Evolutionary conservation across 768 basidiomycete species (phyloP).

Genomic region (Termitomyces sp.): DNA sequence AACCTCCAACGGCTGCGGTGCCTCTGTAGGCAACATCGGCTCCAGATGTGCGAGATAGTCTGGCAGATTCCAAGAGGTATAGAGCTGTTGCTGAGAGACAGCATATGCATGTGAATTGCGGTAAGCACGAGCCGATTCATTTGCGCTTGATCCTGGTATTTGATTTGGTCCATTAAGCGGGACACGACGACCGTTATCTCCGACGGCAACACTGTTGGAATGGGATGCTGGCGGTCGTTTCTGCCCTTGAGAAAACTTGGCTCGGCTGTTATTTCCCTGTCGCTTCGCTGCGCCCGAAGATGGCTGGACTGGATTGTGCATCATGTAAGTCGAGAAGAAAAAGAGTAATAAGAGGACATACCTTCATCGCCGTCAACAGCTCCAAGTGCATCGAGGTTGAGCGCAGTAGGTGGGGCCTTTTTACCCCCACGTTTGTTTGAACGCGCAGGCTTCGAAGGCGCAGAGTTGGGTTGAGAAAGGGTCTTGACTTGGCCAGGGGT

Average conservation of each 20-base stretch:
- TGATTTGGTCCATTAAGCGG: slow-evolving; percentile 35
- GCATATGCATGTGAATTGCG: slow-evolving; percentile 77
- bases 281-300: slow-evolving; percentile 24
- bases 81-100: slow-evolving; percentile 71
- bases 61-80: slow-evolving; percentile 87
- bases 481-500: slow-evolving; percentile 29
- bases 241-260: slow-evolving; percentile 33
- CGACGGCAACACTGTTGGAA: slow-evolving; percentile 23
- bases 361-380: slow-evolving; percentile 60
- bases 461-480: slow-evolving; percentile 23
- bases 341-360: slow-evolving; percentile 21
- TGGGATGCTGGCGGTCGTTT: slow-evolving; percentile 35
- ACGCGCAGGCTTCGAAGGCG: slow-evolving; percentile 26
- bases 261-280: slow-evolving; percentile 29
- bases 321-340: slow-evolving; percentile 12
- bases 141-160: slow-evolving; percentile 29
- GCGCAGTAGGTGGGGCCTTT: slow-evolving; percentile 23
- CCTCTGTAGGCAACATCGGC: slow-evolving; percentile 72
- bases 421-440: slow-evolving; percentile 41
- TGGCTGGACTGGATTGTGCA: neutral
- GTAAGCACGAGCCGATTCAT: slow-evolving; percentile 60
- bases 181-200: slow-evolving; percentile 47
- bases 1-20: slow-evolving; percentile 71
- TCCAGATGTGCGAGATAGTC: slow-evolving; percentile 89
- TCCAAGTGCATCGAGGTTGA: slow-evolving; percentile 25